Base-by-base conservation (phyloP, 352 stramenopile genomes). In the Phytophthora syringae region DNA sequence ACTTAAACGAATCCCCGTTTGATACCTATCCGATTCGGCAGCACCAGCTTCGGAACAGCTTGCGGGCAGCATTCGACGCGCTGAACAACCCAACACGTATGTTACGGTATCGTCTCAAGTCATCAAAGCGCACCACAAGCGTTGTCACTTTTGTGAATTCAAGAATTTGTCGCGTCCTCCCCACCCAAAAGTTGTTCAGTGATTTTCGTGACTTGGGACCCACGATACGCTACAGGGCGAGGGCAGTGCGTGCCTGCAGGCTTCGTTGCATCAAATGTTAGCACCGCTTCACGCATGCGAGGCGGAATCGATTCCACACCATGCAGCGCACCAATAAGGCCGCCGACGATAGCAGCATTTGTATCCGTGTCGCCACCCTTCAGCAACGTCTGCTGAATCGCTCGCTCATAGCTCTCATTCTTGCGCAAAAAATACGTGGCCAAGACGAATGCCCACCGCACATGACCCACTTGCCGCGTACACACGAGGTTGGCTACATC, bases 351-450 rank as follows among this genome's bases (percentile, higher is more conserved):
- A 13, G 75, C 80, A 7, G 80, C 80, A 59, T 88, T 88, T 24
- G 80, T 88, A 45, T 88, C 80, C 9, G 80, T 88, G 34, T 88
- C 80, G 1, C 77, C 80, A 18, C 70, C 80, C 32, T 85, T 83
- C 12, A 84, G 60, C 45, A 88, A 63, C 51, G 80, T 86, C 20
- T 77, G 56, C 12, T 72, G 54, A 40, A 88, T 85, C 10, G 73
- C 80, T 3, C 67, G 49, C 28, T 86, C 76, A 47, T 85, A 88
- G 15, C 57, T 49, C 15, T 70, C 59, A 25, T 79, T 74, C 27
- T 65, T 24, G 0, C 77, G 72, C 27, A 88, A 56, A 45, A 83
- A 84, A 51, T 88, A 45, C 18, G 82, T 69, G 24, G 77, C 72
- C 12, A 88, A 60, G 40, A 77, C 60, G 50, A 88, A 86, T 0